A percentile compares a stretch with the other conserved stretches of the same genome.
phyloP scores from a whole-genome alignment of 208 protist genomes.

The Wallacemonas sp. region DNA sequence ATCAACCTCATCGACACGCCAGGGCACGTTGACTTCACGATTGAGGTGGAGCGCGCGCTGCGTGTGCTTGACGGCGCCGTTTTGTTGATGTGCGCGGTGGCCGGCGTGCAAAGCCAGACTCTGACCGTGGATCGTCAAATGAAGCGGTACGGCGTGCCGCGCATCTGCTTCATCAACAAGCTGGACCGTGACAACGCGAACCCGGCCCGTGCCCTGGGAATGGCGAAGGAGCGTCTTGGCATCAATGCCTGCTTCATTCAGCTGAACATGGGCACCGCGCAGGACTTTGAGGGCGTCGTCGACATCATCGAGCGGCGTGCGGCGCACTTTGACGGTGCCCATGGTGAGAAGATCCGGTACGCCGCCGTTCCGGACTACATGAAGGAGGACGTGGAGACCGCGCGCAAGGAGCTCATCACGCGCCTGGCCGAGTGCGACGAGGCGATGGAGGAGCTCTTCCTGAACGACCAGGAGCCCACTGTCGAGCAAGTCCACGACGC shows the following conservation, averaged over 20 bases:
- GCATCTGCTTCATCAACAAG: conserved; percentile 99
- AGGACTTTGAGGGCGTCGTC: conserved; percentile 96
- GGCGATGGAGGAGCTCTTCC: conserved; percentile 93
- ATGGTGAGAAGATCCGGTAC: conserved; percentile 88
- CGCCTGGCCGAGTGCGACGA: conserved; percentile 96
- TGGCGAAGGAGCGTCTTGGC: conserved; percentile 92
- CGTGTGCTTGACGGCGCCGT: conserved; percentile 99
- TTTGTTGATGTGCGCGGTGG: conserved; percentile 96
- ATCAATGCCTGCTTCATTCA: conserved; percentile 97
- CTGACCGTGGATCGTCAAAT: conserved; percentile 99
- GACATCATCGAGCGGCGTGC: conserved; percentile 94
- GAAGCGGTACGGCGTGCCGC: conserved; percentile 97
- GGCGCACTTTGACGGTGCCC: conserved; percentile 93
- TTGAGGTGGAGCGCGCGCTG: conserved; percentile 98
- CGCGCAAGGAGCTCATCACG: conserved; percentile 92
- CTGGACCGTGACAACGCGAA: conserved; percentile 96
- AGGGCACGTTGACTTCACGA: conserved; percentile 99
- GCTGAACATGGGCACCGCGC: conserved; percentile 96
- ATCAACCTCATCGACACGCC: conserved; percentile 99
- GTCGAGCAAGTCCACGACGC: conserved; percentile 88
- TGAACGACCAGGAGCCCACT: conserved; percentile 93
- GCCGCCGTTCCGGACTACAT: conserved; percentile 85
- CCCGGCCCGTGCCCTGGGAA: conserved; percentile 75
- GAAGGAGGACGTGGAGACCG: conserved; percentile 65
- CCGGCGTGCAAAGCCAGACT: conserved; percentile 98